Evolutionary conservation across 1,284 basidiomycete genomes (phyloP), one percentile per base, ranked within the genome.

Genomic region (Caloboletus firmus): DNA sequence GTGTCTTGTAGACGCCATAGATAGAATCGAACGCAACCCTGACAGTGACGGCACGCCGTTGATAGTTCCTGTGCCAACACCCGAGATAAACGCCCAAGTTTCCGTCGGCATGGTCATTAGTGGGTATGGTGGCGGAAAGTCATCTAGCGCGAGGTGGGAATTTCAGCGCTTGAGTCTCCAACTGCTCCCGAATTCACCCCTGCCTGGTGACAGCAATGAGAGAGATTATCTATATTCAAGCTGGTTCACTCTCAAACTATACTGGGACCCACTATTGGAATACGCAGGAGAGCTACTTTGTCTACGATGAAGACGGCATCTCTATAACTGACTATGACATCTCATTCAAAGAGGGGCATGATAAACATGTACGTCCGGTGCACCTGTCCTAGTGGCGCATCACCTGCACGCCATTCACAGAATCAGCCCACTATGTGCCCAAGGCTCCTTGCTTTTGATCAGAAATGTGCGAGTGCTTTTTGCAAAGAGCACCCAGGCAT

Each of bases 221-320:
- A 63, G 89, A 91, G 64, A 89, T 91, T 59, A 70, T 91, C 56
- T 85, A 91, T 65, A 75, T 91, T 49, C 89, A 91, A 69, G 85
- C 85, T 1, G 88, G 89, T 42, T 70, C 75, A 31, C 62, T 81
- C 45, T 78, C 89, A 18, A 91, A 91, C 64, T 81, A 84, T 64
- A 71, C 80, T 22, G 87, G 87, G 47, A 82, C 87, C 0, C 89
- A 91, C 64, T 91, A 88, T 62, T 91, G 87, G 87, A 91, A 91
- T 64, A 79, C 86, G 0, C 87, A 90, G 66, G 84, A 89, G 66
- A 75, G 69, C 58, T 91, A 91, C 65, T 80, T 87, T 59, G 75
- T 76, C 0, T 80, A 80, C 54, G 72, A 74, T 35, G 79, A 78
- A 45, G 71, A 68, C 45, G 74, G 76, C 45, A 74, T 77, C n/a